Conservation (phyloP, 2,329 filamentous ascomycete genomes). For the Claviceps pusilla region DNA sequence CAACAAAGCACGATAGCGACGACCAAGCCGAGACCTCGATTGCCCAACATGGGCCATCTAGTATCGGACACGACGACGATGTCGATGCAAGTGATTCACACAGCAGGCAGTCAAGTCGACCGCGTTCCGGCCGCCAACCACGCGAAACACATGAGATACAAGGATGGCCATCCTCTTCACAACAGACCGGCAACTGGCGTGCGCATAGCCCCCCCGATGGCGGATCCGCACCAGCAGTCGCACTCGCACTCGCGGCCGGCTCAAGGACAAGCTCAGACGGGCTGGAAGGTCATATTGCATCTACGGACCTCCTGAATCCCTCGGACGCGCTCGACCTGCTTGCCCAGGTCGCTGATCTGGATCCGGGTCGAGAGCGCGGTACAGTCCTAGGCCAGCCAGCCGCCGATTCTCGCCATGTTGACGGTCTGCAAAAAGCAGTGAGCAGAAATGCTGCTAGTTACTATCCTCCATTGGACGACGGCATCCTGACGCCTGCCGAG, state of each 20-base stretch:
- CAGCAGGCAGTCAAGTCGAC: constrained; percentile 1
- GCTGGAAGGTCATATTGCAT: constrained; percentile 25
- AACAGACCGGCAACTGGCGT: constrained; percentile 7
- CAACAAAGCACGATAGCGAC: neutral
- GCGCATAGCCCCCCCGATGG: constrained; percentile 5
- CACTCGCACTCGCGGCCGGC: neutral
- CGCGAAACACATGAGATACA: neutral
- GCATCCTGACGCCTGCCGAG: constrained; percentile 14
- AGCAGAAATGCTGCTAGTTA: constrained; percentile 3
- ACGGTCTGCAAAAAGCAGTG: constrained; percentile 1
- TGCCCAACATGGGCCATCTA: neutral
- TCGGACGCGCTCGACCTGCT: constrained; percentile 26
- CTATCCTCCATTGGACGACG: constrained; percentile 21
- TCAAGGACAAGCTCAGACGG: constrained; percentile 8
- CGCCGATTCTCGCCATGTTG: constrained; percentile 6
- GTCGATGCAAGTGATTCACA: constrained; percentile 5
- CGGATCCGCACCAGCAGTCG: constrained; percentile 5
- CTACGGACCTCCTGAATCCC: constrained; percentile 25
- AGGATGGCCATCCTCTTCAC: constrained; percentile 8
- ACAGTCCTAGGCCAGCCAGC: constrained; percentile 5
- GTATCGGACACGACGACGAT: constrained; percentile 5
- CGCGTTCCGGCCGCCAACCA: neutral
- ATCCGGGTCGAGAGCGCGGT: constrained; percentile 11
- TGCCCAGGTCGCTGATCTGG: constrained; percentile 26
- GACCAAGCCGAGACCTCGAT: neutral